These are phyloP conservation scores for Yamadazyma trypodendri DNA, from an alignment of 1,139 yeast species.

Conservation along the genomic window DNA sequence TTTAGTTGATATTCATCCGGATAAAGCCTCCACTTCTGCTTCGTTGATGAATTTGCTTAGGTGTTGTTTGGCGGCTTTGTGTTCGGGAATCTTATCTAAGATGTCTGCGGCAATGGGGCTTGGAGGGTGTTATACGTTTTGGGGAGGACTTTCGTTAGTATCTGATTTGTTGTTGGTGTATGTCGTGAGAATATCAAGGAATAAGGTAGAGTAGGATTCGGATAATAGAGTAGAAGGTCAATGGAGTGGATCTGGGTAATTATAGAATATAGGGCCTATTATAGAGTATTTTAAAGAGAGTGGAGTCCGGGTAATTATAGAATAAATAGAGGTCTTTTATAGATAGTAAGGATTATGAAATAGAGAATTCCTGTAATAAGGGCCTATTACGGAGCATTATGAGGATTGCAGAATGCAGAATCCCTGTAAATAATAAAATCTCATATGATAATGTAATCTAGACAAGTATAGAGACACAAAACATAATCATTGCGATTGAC, in stretches of 20 bases:
- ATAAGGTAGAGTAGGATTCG: background rate
- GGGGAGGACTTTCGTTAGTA: conserved; percentile 29
- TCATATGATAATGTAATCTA: too few relatives aligned
- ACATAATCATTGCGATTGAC: conserved; percentile 70
- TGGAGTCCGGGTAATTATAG: background rate
- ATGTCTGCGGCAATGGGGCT: conserved; percentile 28
- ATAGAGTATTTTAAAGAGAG: too few relatives aligned
- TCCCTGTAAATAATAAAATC: too few relatives aligned
- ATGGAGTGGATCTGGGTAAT: too few relatives aligned
- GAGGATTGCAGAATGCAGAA: too few relatives aligned
- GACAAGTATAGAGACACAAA: background rate
- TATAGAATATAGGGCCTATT: too few relatives aligned
- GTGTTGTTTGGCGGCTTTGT: conserved; percentile 36
- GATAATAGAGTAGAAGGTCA: too few relatives aligned
- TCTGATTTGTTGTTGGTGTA: conserved; percentile 20
- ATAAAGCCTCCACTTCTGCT: conserved; percentile 33
- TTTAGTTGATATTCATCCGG: conserved; percentile 38
- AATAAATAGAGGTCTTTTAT: background rate
- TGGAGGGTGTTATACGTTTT: conserved; percentile 39
- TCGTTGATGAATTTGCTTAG: conserved; percentile 38
- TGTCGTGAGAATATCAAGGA: conserved; percentile 11
- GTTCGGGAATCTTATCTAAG: conserved; percentile 31
- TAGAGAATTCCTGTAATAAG: too few relatives aligned
- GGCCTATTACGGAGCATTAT: too few relatives aligned
- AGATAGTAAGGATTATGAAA: background rate